These are phyloP conservation scores for Somion occarium DNA, from an alignment of 1,284 basidiomycete genomes.

Conservation along the genomic window DNA sequence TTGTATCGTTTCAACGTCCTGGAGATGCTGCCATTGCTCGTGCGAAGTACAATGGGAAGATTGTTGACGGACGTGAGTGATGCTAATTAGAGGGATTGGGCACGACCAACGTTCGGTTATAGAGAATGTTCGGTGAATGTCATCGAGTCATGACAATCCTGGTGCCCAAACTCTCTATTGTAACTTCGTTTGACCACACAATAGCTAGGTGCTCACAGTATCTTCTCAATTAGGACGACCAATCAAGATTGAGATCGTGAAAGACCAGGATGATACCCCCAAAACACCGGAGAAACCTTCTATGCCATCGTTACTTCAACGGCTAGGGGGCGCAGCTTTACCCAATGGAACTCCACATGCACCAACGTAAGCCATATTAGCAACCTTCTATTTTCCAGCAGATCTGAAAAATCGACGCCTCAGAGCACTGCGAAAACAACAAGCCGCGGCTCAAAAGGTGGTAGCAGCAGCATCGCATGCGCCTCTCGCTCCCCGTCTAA, in stretches of 20 bases:
- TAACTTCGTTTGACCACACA: too few relatives aligned
- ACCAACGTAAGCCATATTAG: constrained; percentile 2
- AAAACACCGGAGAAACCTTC: constrained; percentile 13
- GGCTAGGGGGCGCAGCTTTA: constrained; percentile 22
- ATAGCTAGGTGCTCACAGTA: too few relatives aligned
- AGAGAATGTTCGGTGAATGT: too few relatives aligned
- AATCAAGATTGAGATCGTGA: constrained; percentile 64
- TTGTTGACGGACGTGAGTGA: constrained; percentile 68
- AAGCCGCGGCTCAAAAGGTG: constrained; percentile 2
- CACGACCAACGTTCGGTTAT: too few relatives aligned
- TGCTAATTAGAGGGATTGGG: background rate
- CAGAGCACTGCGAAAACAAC: constrained; percentile 13
- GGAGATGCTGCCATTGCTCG: constrained; percentile 59
- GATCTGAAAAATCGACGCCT: background rate
- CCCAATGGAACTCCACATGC: constrained; percentile 10
- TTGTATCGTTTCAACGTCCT: constrained; percentile 57
- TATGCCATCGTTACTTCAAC: constrained; percentile 33
- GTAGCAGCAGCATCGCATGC: too few relatives aligned
- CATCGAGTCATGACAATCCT: too few relatives aligned
- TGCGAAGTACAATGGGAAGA: constrained; percentile 66
- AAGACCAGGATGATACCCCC: constrained; percentile 34
- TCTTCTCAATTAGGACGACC: constrained; percentile 44
- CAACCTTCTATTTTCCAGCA: constrained; percentile 8
- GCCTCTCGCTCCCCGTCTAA: constrained; percentile 5
- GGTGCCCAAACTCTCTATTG: too few relatives aligned